Conservation (phyloP, 805 yeast species). For the Yamadazyma takamatsuzukensis region DNA sequence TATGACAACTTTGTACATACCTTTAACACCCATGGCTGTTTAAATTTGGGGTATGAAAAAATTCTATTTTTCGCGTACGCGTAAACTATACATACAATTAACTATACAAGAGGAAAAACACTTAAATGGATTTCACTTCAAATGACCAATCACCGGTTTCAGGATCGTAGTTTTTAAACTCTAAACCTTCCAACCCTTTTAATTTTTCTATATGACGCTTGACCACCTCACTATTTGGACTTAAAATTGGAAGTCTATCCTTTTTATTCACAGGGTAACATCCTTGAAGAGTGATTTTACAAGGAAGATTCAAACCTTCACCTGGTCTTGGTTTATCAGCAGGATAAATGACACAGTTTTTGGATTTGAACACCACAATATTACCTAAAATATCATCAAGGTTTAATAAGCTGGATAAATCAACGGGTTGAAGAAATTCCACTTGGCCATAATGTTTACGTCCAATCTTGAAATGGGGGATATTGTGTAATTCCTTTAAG, state of each 20-base stretch:
- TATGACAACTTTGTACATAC: conserved; percentile 13
- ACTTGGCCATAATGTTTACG: conserved; percentile 74
- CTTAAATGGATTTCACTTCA: conserved; percentile 40
- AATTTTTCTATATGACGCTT: conserved; percentile 66
- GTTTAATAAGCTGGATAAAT: conserved; percentile 63
- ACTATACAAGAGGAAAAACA: background rate
- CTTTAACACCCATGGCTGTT: conserved; percentile 34
- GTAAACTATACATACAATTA: background rate
- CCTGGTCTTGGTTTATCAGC: conserved; percentile 67
- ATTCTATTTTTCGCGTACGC: background rate
- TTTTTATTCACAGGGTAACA: conserved; percentile 79
- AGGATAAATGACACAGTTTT: conserved; percentile 70
- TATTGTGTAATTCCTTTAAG: conserved; percentile 59
- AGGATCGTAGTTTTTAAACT: conserved; percentile 75
- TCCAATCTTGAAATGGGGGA: conserved; percentile 70
- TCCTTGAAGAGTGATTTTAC: conserved; percentile 67
- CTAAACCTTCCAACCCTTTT: conserved; percentile 53
- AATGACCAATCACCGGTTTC: conserved; percentile 71
- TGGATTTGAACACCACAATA: conserved; percentile 56
- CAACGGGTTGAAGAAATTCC: conserved; percentile 78
- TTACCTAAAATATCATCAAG: conserved; percentile 56
- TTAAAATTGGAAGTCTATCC: conserved; percentile 69
- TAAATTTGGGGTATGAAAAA: no score
- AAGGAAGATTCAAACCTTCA: conserved; percentile 79
- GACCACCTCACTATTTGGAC: conserved; percentile 70